phyloP scores from a whole-genome alignment of 768 basidiomycete species.

The Artomyces pyxidatus region DNA sequence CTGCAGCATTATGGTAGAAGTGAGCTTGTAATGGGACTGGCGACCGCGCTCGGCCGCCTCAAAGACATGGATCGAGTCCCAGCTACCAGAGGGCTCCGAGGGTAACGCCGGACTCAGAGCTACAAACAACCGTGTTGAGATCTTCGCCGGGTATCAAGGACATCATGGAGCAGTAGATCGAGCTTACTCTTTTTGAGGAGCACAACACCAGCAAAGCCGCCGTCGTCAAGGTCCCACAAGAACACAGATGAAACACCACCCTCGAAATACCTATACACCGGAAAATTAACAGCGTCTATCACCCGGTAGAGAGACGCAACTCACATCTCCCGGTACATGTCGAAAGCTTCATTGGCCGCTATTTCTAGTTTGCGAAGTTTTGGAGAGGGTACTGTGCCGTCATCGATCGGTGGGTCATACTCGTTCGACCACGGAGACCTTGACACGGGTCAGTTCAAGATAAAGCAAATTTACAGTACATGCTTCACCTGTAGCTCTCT shows the following conservation, averaged over 20 bases:
- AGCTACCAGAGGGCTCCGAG: conserved; percentile 73
- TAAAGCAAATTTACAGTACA: neutral
- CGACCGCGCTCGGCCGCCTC: conserved; percentile 89
- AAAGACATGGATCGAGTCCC: conserved; percentile 99
- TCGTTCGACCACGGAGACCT: conserved; percentile 99
- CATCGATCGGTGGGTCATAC: conserved; percentile 84
- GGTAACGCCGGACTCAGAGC: conserved; percentile 50
- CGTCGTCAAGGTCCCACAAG: conserved; percentile 96
- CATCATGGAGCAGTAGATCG: neutral
- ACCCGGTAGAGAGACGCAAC: conserved; percentile 17
- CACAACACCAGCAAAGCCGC: conserved; percentile 94
- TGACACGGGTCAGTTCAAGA: conserved; percentile 2
- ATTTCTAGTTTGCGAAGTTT: conserved; percentile 89
- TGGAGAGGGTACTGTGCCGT: conserved; percentile 78
- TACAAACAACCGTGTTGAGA: no score
- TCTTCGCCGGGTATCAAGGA: no score
- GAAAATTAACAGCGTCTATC: neutral
- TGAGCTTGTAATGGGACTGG: conserved; percentile 93
- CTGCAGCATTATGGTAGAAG: conserved; percentile 95
- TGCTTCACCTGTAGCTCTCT: conserved; percentile 72
- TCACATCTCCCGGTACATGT: conserved; percentile 93
- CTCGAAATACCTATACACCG: conserved; percentile 76
- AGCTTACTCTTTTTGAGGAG: conserved; percentile 84
- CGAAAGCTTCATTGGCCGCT: conserved; percentile 91
- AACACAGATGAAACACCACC: conserved; percentile 97